Evolutionary conservation across 2,329 filamentous ascomycete genomes (phyloP).

Genomic region (Boeremia lycopersici): DNA sequence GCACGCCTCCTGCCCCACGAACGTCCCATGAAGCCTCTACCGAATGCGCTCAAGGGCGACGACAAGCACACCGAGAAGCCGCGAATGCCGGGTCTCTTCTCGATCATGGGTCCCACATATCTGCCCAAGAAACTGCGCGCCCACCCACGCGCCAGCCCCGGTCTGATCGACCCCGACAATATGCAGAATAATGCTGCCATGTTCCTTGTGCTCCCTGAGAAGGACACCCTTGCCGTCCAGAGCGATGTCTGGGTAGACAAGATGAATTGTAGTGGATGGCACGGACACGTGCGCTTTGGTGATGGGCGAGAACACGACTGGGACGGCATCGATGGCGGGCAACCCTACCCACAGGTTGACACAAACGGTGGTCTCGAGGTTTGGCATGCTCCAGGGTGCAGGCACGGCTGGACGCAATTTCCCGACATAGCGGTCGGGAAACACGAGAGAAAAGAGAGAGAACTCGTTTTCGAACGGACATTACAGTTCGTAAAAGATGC

Average conservation of each 20-base stretch:
- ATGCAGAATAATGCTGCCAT: conserved; percentile 49
- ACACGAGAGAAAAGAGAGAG: conserved; percentile 46
- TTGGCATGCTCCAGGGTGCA: conserved; percentile 43
- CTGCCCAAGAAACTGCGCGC: conserved; percentile 45
- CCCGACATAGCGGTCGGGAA: conserved; percentile 47
- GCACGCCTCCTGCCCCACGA: conserved; percentile 50
- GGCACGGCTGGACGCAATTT: conserved; percentile 54
- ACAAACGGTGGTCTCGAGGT: conserved; percentile 46
- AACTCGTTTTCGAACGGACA: conserved; percentile 44
- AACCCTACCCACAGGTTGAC: conserved; percentile 20
- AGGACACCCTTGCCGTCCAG: conserved; percentile 50
- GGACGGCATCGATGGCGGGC: conserved; percentile 33
- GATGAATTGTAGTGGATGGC: conserved; percentile 43
- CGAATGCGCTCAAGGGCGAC: conserved; percentile 42
- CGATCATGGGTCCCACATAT: conserved; percentile 51
- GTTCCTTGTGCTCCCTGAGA: conserved; percentile 50
- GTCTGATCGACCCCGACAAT: conserved; percentile 41
- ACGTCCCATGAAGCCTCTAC: conserved; percentile 44
- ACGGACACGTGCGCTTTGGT: conserved; percentile 42
- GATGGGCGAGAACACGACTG: conserved; percentile 42
- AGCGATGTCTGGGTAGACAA: conserved; percentile 52
- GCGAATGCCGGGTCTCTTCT: conserved; percentile 44
- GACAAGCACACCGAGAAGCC: conserved; percentile 38
- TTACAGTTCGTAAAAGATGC: conserved; percentile 47
- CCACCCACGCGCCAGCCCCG: conserved; percentile 51